Evolutionary conservation across 768 basidiomycete genomes (phyloP).

Genomic region (Mycena amicta): DNA sequence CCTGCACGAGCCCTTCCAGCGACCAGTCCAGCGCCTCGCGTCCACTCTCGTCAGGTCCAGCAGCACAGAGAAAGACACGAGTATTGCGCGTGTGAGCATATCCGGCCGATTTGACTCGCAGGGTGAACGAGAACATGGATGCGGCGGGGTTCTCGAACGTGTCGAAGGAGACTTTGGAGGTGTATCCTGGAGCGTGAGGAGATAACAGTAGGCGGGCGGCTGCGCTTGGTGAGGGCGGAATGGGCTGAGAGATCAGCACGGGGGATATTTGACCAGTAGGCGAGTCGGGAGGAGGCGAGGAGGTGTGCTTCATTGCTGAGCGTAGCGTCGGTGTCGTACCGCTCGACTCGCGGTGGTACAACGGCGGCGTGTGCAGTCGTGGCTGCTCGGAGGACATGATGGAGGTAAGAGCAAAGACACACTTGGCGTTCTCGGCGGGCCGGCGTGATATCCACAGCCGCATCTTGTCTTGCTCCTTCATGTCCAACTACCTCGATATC

Average conservation of each 20-base stretch:
- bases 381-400: slow-evolving; percentile 8
- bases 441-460: too few relatives aligned
- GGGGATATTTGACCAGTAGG: slow-evolving; percentile 23
- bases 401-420: not conserved
- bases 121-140: slow-evolving; percentile 86
- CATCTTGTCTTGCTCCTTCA: too few relatives aligned
- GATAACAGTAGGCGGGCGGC: slow-evolving; percentile 16
- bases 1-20: slow-evolving; percentile 80
- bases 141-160: slow-evolving; percentile 83
- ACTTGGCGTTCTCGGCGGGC: too few relatives aligned
- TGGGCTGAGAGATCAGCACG: slow-evolving; percentile 21
- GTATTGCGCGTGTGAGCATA: slow-evolving; percentile 77
- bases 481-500: too few relatives aligned
- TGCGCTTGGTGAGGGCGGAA: slow-evolving; percentile 17
- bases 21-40: slow-evolving; percentile 89
- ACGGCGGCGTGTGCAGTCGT: slow-evolving; percentile 5
- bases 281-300: slow-evolving; percentile 29
- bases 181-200: slow-evolving; percentile 40
- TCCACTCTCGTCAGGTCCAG: slow-evolving; percentile 87
- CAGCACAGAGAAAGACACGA: slow-evolving; percentile 87
- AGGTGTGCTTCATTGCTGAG: slow-evolving; percentile 55
- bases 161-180: slow-evolving; percentile 82
- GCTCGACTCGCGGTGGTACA: slow-evolving; percentile 12
- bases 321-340: slow-evolving; percentile 39
- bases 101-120: slow-evolving; percentile 81